Evolutionary conservation across 2,329 filamentous ascomycete genomes (phyloP).

Genomic region (Paramyrothecium roridum): DNA sequence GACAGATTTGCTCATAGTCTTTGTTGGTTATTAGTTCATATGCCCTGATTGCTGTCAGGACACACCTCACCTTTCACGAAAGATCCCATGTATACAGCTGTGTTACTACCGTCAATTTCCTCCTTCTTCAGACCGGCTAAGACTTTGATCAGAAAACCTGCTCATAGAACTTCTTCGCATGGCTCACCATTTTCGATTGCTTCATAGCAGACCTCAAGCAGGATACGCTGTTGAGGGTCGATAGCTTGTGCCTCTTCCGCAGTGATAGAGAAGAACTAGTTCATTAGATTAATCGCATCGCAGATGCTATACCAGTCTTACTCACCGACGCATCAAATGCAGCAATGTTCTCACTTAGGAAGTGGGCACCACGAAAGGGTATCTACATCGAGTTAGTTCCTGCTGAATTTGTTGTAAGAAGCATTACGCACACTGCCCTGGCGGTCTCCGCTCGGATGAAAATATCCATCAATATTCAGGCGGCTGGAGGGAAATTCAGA

Average conservation of each 20-base stretch:
- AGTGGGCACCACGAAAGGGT: conserved; percentile 46
- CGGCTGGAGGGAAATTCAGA: conserved; percentile 44
- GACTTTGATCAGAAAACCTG: not conserved
- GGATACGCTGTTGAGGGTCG: conserved; percentile 50
- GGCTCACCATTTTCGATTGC: conserved; percentile 44
- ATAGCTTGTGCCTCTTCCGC: conserved; percentile 49
- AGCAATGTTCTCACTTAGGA: conserved; percentile 42
- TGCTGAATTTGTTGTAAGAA: not conserved
- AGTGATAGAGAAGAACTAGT: conserved; percentile 49
- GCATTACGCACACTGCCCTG: conserved; percentile 41
- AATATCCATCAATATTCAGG: conserved; percentile 51
- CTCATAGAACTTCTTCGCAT: not conserved
- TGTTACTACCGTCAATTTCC: conserved; percentile 38
- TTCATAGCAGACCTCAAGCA: conserved; percentile 49
- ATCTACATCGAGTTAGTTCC: conserved; percentile 27
- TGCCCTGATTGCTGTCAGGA: not conserved
- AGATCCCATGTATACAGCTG: conserved; percentile 47
- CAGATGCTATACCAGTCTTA: not conserved
- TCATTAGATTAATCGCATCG: too few relatives aligned
- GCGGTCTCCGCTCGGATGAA: conserved; percentile 47
- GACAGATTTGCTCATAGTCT: conserved; percentile 50
- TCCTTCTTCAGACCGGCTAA: conserved; percentile 42
- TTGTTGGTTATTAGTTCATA: not conserved
- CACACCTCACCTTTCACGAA: conserved; percentile 45
- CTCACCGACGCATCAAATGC: conserved; percentile 48